Evolutionary conservation across 2,329 filamentous ascomycete species (phyloP), one percentile per base, ranked within the genome.

Genomic region (Neospermospora avenae): DNA sequence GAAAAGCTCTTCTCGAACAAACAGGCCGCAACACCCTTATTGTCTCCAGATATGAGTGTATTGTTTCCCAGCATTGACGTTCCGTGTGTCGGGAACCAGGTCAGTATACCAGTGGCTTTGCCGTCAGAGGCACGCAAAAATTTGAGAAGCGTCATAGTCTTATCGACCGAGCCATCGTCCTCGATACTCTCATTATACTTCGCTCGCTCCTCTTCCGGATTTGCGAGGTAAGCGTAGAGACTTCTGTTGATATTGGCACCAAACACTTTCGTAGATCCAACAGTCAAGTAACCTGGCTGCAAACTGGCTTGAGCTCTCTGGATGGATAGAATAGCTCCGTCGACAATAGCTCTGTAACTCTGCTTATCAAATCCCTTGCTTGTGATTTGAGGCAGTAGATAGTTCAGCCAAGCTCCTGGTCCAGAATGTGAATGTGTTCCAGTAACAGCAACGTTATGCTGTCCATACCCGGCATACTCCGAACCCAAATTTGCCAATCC

Each of bases 341-440:
- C 86, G 0, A 98, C 91, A 63, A 98, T 91, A 28, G 93, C 92
- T 65, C 87, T 82, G 71, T 96, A 96, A 69, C 90, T 96, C 74
- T 96, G 90, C 69, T 86, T 85, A 74, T 91, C 83, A 68, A 96
- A 97, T 0, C 93, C 93, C 60, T 89, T 82, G 70, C 87, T 93
- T 0, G 93, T 95, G 65, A 98, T 89, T 72, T 97, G 93, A 7
- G 93, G 93, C 5, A 97, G 80, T 10, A 98, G 81, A 72, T 97
- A 98, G 75, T 98, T 98, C 72, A 96, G 80, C 91, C 92, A 98
- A 5, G 89, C 93, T 2, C 90, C 93, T 0, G 93, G 93, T 0
- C 93, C 93, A 24, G 92, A 88, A 76, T 98, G 93, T 25, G 90
- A 95, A 74, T 98, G 93, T 0, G 93, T 98, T 57, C 93, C 93